phyloP scores from a whole-genome alignment of 192 early-diverging fungal genomes.

The Gryganskiella cystojenkinii region DNA sequence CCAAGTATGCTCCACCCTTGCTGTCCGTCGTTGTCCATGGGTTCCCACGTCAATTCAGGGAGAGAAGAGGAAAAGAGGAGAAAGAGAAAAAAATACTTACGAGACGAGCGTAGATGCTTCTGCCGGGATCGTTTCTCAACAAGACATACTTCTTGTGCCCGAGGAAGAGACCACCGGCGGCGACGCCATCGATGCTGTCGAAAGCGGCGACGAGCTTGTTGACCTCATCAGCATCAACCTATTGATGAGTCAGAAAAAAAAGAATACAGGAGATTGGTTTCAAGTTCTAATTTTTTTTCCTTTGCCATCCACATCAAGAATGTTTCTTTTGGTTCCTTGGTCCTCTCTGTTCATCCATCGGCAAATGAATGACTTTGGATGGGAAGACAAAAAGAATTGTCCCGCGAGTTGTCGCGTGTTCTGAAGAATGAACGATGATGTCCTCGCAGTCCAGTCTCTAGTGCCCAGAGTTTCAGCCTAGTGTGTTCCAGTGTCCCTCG shows the following conservation, averaged over 20 bases:
- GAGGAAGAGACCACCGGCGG: slow-evolving; percentile 73
- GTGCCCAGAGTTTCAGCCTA: too few relatives aligned
- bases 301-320: too few relatives aligned
- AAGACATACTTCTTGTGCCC: slow-evolving; percentile 81
- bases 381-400: too few relatives aligned
- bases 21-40: too few relatives aligned
- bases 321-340: too few relatives aligned
- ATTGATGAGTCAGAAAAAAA: neutral
- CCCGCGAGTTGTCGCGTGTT: too few relatives aligned
- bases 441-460: too few relatives aligned
- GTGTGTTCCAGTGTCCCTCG: too few relatives aligned
- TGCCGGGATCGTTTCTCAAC: slow-evolving; percentile 66
- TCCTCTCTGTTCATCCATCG: too few relatives aligned
- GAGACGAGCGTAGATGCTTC: slow-evolving; percentile 83
- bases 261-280: neutral
- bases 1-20: too few relatives aligned
- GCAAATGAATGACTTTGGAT: too few relatives aligned
- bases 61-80: neutral
- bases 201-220: slow-evolving; percentile 71
- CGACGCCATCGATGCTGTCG: slow-evolving; percentile 61
- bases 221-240: slow-evolving; percentile 69
- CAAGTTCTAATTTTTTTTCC: neutral
- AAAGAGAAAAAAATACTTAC: slow-evolving; percentile 41
- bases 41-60: neutral
- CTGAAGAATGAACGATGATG: too few relatives aligned